phyloP scores from a whole-genome alignment of 768 basidiomycete species.

The Calocera cornea region DNA sequence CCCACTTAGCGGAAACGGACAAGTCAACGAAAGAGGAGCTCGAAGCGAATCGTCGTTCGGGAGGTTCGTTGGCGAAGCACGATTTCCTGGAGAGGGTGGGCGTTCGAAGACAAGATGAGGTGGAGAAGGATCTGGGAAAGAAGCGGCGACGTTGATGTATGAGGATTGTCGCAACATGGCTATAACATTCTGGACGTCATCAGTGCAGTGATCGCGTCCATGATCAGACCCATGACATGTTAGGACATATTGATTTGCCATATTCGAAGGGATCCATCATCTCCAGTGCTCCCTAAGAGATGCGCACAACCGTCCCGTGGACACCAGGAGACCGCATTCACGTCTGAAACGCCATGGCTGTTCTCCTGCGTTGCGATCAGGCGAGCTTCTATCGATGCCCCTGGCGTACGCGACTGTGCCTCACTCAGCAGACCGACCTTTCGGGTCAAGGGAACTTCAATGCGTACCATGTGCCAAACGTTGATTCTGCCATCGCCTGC shows the following conservation, averaged over 20 bases:
- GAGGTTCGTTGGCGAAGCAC: slow-evolving; percentile 71
- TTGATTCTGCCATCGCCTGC: slow-evolving; percentile 77
- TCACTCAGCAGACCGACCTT: slow-evolving; percentile 11
- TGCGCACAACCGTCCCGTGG: slow-evolving; percentile 47
- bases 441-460: not conserved
- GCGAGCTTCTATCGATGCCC: slow-evolving; percentile 25
- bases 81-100: slow-evolving; percentile 70
- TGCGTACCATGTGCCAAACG: slow-evolving; percentile 59
- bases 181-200: not conserved
- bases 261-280: slow-evolving; percentile 70
- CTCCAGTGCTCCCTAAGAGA: slow-evolving; percentile 68
- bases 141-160: slow-evolving; percentile 33
- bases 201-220: not conserved
- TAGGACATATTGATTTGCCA: slow-evolving; percentile 39
- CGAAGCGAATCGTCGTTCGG: slow-evolving; percentile 48
- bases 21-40: slow-evolving; percentile 49
- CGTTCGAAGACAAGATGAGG: slow-evolving; percentile 49
- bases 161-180: not conserved
- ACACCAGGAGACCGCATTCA: slow-evolving; percentile 80
- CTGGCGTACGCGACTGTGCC: slow-evolving; percentile 11
- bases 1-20: slow-evolving; percentile 37
- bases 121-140: slow-evolving; percentile 42
- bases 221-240: not conserved
- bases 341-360: slow-evolving; percentile 73
- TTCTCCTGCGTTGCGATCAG: slow-evolving; percentile 45